Evolutionary conservation across 306 rosid species (phyloP).

Genomic region (Cyclanthera cordifolia): DNA sequence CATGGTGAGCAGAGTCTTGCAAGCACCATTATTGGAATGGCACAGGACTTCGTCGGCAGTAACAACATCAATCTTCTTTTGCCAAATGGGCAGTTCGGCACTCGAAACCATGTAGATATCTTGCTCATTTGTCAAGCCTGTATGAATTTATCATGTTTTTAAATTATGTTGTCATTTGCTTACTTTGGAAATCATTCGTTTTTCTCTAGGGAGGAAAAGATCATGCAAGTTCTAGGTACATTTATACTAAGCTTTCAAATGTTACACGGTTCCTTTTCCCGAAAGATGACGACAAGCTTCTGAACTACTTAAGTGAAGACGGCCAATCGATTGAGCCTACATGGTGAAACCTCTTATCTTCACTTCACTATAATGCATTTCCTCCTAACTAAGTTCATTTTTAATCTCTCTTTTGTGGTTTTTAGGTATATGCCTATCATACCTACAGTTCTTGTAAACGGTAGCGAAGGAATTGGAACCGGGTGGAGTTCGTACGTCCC

Average conservation of each 20-base stretch:
- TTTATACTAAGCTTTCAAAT: slow-evolving; percentile 46
- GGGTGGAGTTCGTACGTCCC: slow-evolving; percentile 95
- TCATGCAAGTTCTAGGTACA: slow-evolving; percentile 81
- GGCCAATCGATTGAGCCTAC: slow-evolving; percentile 74
- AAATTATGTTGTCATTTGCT: background rate
- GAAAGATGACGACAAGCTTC: slow-evolving; percentile 73
- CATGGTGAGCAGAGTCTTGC: slow-evolving; percentile 93
- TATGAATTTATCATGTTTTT: background rate
- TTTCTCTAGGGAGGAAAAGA: slow-evolving; percentile 77
- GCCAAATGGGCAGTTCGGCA: slow-evolving; percentile 95
- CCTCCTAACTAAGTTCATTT: background rate
- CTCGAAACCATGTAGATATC: slow-evolving; percentile 55
- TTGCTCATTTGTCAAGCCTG: background rate
- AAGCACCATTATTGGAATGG: slow-evolving; percentile 78
- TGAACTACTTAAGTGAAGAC: slow-evolving; percentile 81
- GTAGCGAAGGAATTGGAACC: slow-evolving; percentile 89
- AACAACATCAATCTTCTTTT: slow-evolving; percentile 75
- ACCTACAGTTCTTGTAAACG: slow-evolving; percentile 82
- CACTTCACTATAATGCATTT: background rate
- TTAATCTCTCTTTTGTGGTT: background rate
- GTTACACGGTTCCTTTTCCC: slow-evolving; percentile 67
- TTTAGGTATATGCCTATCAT: slow-evolving; percentile 73
- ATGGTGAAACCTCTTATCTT: slow-evolving; percentile 33
- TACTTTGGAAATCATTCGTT: background rate
- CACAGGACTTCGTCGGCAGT: slow-evolving; percentile 88